Conservation (phyloP, 2,329 filamentous ascomycete species). For the Fusarium guadeloupense region DNA sequence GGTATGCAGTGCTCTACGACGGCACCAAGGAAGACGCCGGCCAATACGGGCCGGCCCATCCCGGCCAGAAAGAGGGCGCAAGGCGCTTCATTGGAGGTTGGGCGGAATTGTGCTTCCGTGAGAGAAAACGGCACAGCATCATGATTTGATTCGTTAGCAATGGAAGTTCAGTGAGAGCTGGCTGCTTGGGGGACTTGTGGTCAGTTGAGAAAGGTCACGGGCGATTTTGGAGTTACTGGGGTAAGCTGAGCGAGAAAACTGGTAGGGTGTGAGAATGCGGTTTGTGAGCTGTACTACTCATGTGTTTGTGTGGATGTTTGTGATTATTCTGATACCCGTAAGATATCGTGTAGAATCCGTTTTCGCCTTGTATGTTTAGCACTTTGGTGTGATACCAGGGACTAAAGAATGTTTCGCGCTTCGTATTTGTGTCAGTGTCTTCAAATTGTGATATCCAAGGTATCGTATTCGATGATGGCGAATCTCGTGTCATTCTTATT, state of each 20-base stretch:
- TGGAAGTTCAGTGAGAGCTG: too few relatives aligned
- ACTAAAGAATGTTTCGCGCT: neutral
- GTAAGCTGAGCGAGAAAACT: constrained; percentile 17
- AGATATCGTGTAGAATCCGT: too few relatives aligned
- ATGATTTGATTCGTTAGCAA: constrained; percentile 27
- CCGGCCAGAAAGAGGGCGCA: constrained; percentile 20
- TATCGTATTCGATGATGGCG: constrained; percentile 2
- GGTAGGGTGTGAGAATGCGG: constrained; percentile 1
- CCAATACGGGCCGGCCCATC: constrained; percentile 34
- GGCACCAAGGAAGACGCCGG: constrained; percentile 7
- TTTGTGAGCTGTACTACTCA: constrained; percentile 21
- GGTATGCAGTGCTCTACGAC: neutral
- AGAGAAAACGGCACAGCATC: constrained; percentile 9
- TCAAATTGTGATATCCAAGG: neutral
- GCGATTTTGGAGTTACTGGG: constrained; percentile 6
- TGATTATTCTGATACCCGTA: neutral
- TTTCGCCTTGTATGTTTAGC: too few relatives aligned
- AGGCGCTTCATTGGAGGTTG: neutral
- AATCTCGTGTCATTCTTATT: constrained; percentile 19
- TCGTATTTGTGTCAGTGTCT: constrained; percentile 1
- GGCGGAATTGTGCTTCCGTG: neutral
- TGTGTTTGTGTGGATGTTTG: constrained; percentile 5
- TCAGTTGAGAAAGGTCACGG: constrained; percentile 34
- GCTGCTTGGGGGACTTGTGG: constrained; percentile 2
- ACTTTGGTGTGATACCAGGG: too few relatives aligned